These are phyloP conservation scores for Ramularia collo-cygni DNA, from an alignment of 2,329 filamentous ascomycete genomes.

Conservation along the genomic window DNA sequence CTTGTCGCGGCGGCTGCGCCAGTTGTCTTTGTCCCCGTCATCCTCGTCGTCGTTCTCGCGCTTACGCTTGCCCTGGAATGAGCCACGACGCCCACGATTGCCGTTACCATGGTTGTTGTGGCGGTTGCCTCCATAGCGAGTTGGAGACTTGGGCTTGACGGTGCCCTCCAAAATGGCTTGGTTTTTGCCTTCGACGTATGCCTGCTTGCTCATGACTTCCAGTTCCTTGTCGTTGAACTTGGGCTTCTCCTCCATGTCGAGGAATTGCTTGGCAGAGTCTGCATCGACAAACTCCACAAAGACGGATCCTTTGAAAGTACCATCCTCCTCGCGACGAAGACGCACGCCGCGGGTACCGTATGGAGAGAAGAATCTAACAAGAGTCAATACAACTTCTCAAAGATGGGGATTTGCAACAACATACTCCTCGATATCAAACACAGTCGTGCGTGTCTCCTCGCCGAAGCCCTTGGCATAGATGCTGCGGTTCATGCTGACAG, in stretches of 20 bases:
- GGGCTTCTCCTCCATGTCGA: conserved; percentile 71
- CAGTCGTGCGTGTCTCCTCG: conserved; percentile 71
- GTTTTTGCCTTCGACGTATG: conserved; percentile 58
- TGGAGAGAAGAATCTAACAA: conserved; percentile 63
- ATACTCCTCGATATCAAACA: conserved; percentile 79
- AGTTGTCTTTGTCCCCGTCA: conserved; percentile 19
- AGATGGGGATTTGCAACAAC: not conserved
- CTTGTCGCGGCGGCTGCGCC: conserved; percentile 20
- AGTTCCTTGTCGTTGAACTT: conserved; percentile 76
- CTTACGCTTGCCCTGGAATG: conserved; percentile 20
- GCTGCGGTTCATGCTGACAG: conserved; percentile 63
- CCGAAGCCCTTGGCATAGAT: conserved; percentile 95
- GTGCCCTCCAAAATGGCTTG: conserved; percentile 38
- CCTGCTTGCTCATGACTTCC: conserved; percentile 78
- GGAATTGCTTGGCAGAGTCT: conserved; percentile 72
- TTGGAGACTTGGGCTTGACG: conserved; percentile 29
- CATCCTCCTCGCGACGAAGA: conserved; percentile 67
- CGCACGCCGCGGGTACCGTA: conserved; percentile 79
- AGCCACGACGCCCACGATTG: conserved; percentile 26
- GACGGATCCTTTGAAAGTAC: conserved; percentile 88
- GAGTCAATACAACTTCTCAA: not conserved
- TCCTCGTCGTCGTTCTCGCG: conserved; percentile 17
- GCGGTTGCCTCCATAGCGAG: conserved; percentile 27
- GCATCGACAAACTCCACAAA: conserved; percentile 86
- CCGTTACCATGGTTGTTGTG: conserved; percentile 35